Percentiles rank a stretch among this genome's conserved stretches.
These are phyloP conservation scores for Boletellus sp. DNA, from an alignment of 768 basidiomycete genomes.

Conservation along the genomic window DNA sequence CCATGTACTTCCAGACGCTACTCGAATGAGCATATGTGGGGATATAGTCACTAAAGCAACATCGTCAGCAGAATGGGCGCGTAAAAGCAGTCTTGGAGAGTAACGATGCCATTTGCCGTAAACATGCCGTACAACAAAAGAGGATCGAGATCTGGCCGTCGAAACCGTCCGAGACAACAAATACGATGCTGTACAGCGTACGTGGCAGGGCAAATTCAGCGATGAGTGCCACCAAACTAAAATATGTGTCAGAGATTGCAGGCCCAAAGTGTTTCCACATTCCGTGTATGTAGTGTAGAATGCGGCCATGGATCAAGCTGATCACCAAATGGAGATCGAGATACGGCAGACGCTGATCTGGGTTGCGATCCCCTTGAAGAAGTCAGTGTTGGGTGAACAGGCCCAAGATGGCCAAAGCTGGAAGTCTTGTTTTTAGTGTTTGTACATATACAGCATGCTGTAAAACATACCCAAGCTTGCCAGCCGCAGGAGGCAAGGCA, in stretches of 20 bases:
- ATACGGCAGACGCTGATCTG: slow-evolving; percentile 9
- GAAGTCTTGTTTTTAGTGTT: background rate
- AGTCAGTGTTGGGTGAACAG: slow-evolving; percentile 2
- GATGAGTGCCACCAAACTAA: slow-evolving; percentile 5
- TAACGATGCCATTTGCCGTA: background rate
- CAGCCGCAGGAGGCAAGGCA: slow-evolving; percentile 12
- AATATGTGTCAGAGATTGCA: slow-evolving; percentile 1
- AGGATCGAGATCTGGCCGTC: slow-evolving; percentile 6
- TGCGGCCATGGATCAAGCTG: slow-evolving; percentile 10
- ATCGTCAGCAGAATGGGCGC: background rate
- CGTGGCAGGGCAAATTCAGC: slow-evolving; percentile 17
- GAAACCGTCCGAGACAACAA: slow-evolving; percentile 6
- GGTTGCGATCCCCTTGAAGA: slow-evolving; percentile 4
- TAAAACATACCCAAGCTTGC: background rate
- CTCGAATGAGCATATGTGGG: slow-evolving; percentile 15
- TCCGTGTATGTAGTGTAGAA: slow-evolving; percentile 5
- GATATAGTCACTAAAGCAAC: slow-evolving; percentile 9
- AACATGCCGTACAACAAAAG: slow-evolving; percentile 14
- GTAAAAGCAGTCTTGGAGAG: too few species aligned
- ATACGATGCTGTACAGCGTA: slow-evolving; percentile 5
- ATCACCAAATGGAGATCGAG: slow-evolving; percentile 8
- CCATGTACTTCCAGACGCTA: slow-evolving; percentile 10
- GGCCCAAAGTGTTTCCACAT: slow-evolving; percentile 1
- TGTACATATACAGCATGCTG: too few species aligned
- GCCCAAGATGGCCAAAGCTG: slow-evolving; percentile 7